Percentiles rank a stretch among this genome's conserved stretches.
Conservation (phyloP, 768 basidiomycete species). For the Mrakia hoshinonis region DNA sequence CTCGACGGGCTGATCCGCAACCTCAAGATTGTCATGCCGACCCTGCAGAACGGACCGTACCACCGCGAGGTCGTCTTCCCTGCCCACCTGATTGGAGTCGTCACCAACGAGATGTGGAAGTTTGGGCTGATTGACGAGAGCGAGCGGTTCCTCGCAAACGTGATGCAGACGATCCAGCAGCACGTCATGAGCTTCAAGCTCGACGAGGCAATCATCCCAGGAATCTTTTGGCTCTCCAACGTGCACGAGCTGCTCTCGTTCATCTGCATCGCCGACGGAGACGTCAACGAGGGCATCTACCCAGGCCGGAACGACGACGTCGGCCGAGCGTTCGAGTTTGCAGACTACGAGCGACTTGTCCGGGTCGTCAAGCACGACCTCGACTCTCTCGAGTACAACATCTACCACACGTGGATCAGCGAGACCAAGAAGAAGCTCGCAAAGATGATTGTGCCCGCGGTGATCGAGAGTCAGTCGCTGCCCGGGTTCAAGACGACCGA, state of each 20-base stretch:
- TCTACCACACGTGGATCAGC: constrained; percentile 98
- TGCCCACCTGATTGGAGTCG: constrained; percentile 89
- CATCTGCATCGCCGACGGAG: constrained; percentile 96
- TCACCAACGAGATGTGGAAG: constrained; percentile 99
- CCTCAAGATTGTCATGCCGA: constrained; percentile 85
- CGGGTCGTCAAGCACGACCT: constrained; percentile 98
- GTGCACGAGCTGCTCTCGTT: constrained; percentile 99
- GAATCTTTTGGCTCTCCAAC: constrained; percentile 99
- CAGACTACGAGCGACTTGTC: constrained; percentile 89
- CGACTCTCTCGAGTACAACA: constrained; percentile 97
- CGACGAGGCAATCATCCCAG: constrained; percentile 91
- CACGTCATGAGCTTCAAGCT: constrained; percentile 88
- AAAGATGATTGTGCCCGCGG: constrained; percentile 98
- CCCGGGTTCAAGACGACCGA: constrained; percentile 96
- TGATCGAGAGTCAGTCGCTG: constrained; percentile 94
- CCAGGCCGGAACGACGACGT: constrained; percentile 80
- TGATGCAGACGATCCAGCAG: constrained; percentile 94
- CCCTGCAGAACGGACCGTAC: constrained; percentile 78
- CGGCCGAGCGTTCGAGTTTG: constrained; percentile 89
- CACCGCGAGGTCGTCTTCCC: constrained; percentile 98
- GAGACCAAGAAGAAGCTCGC: constrained; percentile 91
- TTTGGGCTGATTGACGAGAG: constrained; percentile 93
- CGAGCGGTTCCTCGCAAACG: constrained; percentile 94
- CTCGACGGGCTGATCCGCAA: constrained; percentile 80
- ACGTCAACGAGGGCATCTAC: constrained; percentile 95